Evolutionary conservation across 306 rosid genomes (phyloP).

Genomic region (Senna tora): DNA sequence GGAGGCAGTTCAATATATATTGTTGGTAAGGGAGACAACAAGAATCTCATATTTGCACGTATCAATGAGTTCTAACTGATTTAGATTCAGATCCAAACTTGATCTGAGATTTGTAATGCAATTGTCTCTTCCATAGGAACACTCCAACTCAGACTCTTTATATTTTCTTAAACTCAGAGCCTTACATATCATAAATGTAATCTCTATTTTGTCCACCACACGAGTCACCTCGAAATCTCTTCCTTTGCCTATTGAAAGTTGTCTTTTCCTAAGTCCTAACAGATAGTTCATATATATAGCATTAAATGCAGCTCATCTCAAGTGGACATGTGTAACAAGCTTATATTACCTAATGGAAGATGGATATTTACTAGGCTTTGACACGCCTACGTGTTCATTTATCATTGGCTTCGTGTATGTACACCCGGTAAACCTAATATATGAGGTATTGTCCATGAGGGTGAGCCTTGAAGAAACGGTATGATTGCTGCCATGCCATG

Average conservation of each 20-base stretch:
- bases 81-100: constrained; percentile 45
- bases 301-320: constrained; percentile 19
- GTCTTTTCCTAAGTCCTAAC: background rate
- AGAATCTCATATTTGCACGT: constrained; percentile 44
- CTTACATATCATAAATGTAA: background rate
- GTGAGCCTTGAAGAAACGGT: no score
- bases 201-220: constrained; percentile 4
- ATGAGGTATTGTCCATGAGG: no score
- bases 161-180: constrained; percentile 24
- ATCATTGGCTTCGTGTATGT: no score
- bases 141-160: constrained; percentile 40
- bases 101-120: constrained; percentile 38
- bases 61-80: constrained; percentile 45
- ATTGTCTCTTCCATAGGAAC: constrained; percentile 43
- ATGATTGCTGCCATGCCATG: no score
- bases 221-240: constrained; percentile 28
- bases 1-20: constrained; percentile 51
- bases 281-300: constrained; percentile 3
- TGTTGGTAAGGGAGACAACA: constrained; percentile 34
- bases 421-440: no score
- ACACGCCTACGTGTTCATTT: no score
- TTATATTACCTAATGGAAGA: background rate
- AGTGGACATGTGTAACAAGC: background rate
- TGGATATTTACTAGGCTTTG: no score
- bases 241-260: constrained; percentile 18